Conservation (phyloP, 352 stramenopile species). For the Pythium myriotylum region DNA sequence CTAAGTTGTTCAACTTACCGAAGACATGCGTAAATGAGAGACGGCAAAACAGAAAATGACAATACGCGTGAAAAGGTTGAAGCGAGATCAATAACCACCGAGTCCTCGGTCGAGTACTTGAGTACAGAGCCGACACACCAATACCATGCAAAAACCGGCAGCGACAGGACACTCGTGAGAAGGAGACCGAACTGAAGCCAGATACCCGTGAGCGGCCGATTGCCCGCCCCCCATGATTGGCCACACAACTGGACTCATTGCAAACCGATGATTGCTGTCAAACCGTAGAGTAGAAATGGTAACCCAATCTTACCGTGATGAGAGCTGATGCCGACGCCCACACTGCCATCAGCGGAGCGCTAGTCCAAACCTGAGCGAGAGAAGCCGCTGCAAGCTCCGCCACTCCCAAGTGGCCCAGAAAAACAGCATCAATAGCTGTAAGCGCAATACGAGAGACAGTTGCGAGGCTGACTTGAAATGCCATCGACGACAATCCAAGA, state of each 20-base stretch:
- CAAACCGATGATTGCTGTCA: neutral
- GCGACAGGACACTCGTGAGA: conserved; percentile 53
- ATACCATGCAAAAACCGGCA: conserved; percentile 71
- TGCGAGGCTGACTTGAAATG: conserved; percentile 62
- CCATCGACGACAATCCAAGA: conserved; percentile 59
- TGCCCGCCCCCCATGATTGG: conserved; percentile 68
- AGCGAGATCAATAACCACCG: conserved; percentile 55
- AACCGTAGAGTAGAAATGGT: too few relatives aligned
- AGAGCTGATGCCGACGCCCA: conserved; percentile 63
- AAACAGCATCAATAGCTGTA: conserved; percentile 73
- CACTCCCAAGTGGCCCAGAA: conserved; percentile 78
- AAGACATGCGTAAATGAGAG: conserved; percentile 66
- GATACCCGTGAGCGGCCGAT: conserved; percentile 68
- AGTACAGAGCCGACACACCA: conserved; percentile 67
- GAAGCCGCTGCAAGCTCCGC: conserved; percentile 70
- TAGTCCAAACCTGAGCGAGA: conserved; percentile 73
- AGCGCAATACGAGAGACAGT: conserved; percentile 65
- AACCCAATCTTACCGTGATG: conserved; percentile 45
- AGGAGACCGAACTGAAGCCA: conserved; percentile 75
- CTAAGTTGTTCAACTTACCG: conserved; percentile 29
- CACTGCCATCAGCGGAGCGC: conserved; percentile 60
- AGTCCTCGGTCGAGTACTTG: conserved; percentile 64
- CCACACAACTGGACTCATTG: conserved; percentile 50
- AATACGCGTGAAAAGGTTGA: conserved; percentile 63
- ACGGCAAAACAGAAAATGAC: conserved; percentile 58